Base-by-base conservation (phyloP, 106 monocot genomes). In the Dactylorhiza incarnata region DNA sequence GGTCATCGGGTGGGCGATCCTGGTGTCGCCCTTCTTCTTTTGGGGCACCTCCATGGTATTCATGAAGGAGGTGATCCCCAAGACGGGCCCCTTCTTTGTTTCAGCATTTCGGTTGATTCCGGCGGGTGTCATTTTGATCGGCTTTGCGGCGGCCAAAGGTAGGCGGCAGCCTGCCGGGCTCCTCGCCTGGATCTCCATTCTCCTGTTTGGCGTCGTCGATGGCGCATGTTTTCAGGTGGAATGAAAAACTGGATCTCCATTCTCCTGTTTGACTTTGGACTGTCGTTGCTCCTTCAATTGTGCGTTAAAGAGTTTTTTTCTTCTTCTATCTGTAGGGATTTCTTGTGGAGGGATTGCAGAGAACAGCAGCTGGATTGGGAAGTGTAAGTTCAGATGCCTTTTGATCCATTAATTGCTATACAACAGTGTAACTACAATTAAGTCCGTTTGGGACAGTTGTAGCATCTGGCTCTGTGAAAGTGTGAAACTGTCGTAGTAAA, bases 1-100 rank as follows among this genome's bases (percentile, higher is more conserved):
- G 76, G 66, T 70, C 4, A 12, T 51, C 68, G 91, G 88, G 20
- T 94, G 91, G 89, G 83, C 71, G 53, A 72, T 94, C 16, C 73
- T 97, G 77, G 66, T 97, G 15, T 97, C 97, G 7, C 97, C 97
- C 2, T 97, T 97, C 85, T 97, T 97, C 83, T 97, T 97, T 76
- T 97, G 97, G 97, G 97, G 97, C 24, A 94, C 97, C 48, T 82
- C 97, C 37, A 97, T 97, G 97, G 97, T 97, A 55, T 93, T 89
- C 11, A 97, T 97, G 97, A 97, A 97, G 91, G 97, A 76, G 89
- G 97, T 97, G 68, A 85, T 97, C 10, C 94, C 91, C 23, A 94
- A 87, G 80, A 86, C 91, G 3, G 97, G 97, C 3, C 94, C 97
- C 37, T 97, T 97, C 77, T 94, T 97, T 49, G 97, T 94, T 15